Base-by-base conservation (phyloP, 75 land plant genomes). In the Chamaecyparis obtusa region DNA sequence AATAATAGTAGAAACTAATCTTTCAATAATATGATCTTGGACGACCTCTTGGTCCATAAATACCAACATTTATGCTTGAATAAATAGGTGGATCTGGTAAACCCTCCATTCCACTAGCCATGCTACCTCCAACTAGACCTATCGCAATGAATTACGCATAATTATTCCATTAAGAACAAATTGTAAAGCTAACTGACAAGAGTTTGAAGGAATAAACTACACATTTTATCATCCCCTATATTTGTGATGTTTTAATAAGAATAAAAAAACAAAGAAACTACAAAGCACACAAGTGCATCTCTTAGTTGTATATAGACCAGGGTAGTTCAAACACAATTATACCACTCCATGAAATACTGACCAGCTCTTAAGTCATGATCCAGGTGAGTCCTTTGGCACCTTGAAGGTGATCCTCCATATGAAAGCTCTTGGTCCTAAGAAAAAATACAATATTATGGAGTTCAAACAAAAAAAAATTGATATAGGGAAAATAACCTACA, bases 361-460 rank as follows among this genome's bases (percentile, higher is more conserved):
- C 43, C 74, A 69, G 86, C 44, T 36, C 33, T 46, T 64, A 74
- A 16, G 24, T 43, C 86, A 64, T 60, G 36, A 85, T 85, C 86
- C 32, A 71, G 39, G 37, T 75, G 86, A 39, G 14, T 39, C 74
- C 86, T 60, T 41, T 35, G 43, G 39, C 83, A 46, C 46, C 83
- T 82, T 36, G 77, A 17, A 85, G 77, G 43, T 7, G 37, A 35
- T 39, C 30, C 86, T 43, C 44, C 83, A 15, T 85, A 60, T 35
- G 60, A 8, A 83, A 83, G 46, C 43, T 69, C 86, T 8, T 9
- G 37, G 71, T 71, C 72, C 72, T 64, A 75, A 84, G 36, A 84
- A 84, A 41, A 13, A 49, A 33, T 13, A n/a, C 36, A 27, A 64
- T 67, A 43, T 24, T 16, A 60, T 39, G 39, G 30, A 37, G 33